Evolutionary conservation across 805 yeast species (phyloP), one percentile per base, ranked within the genome.

Genomic region (Candida michaelii): DNA sequence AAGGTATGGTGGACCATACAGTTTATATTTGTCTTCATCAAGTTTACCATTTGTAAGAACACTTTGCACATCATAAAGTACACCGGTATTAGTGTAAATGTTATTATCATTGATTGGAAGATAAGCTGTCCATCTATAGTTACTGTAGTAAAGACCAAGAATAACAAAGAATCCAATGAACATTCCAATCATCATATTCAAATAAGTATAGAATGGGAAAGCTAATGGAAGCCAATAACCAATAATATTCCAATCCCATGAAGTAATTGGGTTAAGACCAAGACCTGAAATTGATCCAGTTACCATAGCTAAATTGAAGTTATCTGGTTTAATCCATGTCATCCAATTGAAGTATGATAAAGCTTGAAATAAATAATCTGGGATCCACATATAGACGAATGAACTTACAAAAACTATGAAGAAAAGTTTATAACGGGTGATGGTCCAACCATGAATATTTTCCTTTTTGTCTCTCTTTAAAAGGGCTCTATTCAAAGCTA

Each of bases 251-350:
- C 82, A 77, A 38, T 79, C 84, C 54, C 79, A 70, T 1, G 79
- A 66, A 7, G 82, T 57, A 34, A 75, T 52, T 11, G 83, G 83
- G 53, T 77, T 79, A 34, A 77, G 45, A 8, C 83, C 83, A 19
- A 79, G 45, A 12, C 82, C 82, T 19, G 45, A 35, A 8, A 49
- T 43, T 12, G 65, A 54, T 19, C 85, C 83, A 10, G 81, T 74
- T n/a, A 79, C 56, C 6, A 58, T 52, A 12, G 77, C 76, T 40
- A 79, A 56, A 49, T 71, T 69, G 44, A 70, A 62, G 53, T 76
- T 77, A 29, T 69, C 46, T 11, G 82, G 83, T 4, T 61, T 58
- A 36, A 79, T 79, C 83, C 84, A 80, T 3, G 77, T 69, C 50
- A 76, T 67, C 85, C 85, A 80, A 50, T 71, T 69, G 59, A 74